A percentile compares a stretch with the other conserved stretches of the same genome.
Conservation (phyloP, 1,139 yeast species). For the Blastobotrys serpentis region DNA sequence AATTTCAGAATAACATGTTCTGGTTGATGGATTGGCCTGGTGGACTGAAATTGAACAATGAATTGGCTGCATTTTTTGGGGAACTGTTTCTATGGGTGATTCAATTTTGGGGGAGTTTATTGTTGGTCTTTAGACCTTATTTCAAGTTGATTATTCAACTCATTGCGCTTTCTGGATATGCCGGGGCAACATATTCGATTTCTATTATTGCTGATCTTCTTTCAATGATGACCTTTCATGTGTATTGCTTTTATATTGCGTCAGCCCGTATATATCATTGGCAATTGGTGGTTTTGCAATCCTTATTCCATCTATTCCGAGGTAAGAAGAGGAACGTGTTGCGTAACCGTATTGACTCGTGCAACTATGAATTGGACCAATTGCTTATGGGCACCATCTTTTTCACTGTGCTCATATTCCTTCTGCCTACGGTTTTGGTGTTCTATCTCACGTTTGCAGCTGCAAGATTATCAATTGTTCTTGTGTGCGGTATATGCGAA, state of each 20-base stretch:
- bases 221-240: conserved; percentile 64
- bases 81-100: conserved; percentile 85
- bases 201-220: conserved; percentile 66
- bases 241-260: conserved; percentile 73
- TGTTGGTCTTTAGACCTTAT: conserved; percentile 34
- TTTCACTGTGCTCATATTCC: conserved; percentile 73
- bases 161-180: conserved; percentile 48
- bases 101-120: conserved; percentile 54
- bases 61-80: conserved; percentile 81
- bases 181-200: conserved; percentile 65
- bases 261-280: conserved; percentile 76
- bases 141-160: conserved; percentile 37
- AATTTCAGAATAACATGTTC: conserved; percentile 50
- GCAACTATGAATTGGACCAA: conserved; percentile 80
- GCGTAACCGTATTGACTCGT: conserved; percentile 83
- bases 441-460: conserved; percentile 76
- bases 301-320: conserved; percentile 80
- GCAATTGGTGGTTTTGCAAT: conserved; percentile 65
- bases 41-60: conserved; percentile 88
- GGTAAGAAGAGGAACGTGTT: conserved; percentile 87
- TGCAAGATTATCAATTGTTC: conserved; percentile 53
- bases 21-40: conserved; percentile 93
- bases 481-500: conserved; percentile 56
- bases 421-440: conserved; percentile 84
- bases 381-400: conserved; percentile 82